Base-by-base conservation (phyloP, 805 yeast genomes). In the Metschnikowia santaceciliae region DNA sequence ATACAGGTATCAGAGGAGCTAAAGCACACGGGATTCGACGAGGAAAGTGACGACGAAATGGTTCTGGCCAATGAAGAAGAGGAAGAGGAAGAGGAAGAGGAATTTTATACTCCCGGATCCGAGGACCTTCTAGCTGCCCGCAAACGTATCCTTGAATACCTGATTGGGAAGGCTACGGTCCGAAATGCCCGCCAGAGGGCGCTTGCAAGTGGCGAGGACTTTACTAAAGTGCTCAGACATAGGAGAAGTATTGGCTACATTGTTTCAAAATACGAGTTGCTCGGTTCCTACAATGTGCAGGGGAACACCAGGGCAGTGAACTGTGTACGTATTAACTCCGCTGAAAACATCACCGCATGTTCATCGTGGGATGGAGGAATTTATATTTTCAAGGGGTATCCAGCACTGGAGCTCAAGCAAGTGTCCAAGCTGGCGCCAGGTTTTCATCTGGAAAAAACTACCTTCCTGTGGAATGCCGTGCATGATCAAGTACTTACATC, bases 291-390 rank as follows among this genome's bases (percentile, higher is more conserved):
- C 62, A 67, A 86, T 17, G 79, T 84, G 1, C 61, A 62, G 37
- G 69, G 69, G 10, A 82, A 88, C 19, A 72, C 77, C 3, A 71
- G 97, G 51, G 89, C 96, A 3, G 75, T 87, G 0, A 84, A 96
- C 0, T 64, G 73, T 2, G 80, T 84, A 0, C 59, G 80, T 6
- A 72, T 80, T 51, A 72, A 81, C 4, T 66, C 70, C 0, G 62
- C 70, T 47, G 64, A 70, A 3, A 40, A 59, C 1, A 47, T 54
- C 2, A 65, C 88, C 2, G 86, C 89, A 0, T 72, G 82, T 13
- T 94, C 90, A 0, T 86, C 94, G 35, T 92, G 98, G 97, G 81
- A 84, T 54, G 97, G 97, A 3, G 74, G 75, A 26, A 58, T 89
- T 4, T 77, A 76, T 53, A 54, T 88, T 1, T 39, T 86, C n/a